Evolutionary conservation across 331 rosid genomes (phyloP), one percentile per base, ranked within the genome.

Genomic region (Malus hybrid): DNA sequence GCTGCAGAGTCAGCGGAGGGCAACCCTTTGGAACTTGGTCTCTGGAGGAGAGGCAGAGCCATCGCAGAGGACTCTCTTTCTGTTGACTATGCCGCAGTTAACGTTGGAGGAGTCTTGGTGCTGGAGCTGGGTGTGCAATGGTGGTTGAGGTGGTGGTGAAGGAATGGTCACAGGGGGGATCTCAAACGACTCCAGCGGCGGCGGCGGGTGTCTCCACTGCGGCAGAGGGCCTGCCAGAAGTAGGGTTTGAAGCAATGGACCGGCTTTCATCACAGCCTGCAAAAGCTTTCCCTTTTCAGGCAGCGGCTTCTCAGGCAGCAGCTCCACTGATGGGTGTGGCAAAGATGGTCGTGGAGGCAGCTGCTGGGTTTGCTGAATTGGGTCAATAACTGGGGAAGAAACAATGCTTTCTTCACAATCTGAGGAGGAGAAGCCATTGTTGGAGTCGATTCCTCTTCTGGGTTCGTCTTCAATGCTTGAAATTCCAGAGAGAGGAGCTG

Each of bases 161-260:
- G 99, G 93, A 66, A 92, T 90, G 61, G 96, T 81, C 60, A 94
- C 93, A 5, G 93, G 99, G 0, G 99, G 99, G 58, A 95, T 92
- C 65, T 95, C 87, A 63, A 86, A 92, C 62, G 99, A 89, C 57
- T 90, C 91, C 5, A 95, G 92, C 3, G 97, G 97, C 0, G 99
- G 99, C 1, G 99, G 99, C 42, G 99, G 99, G 84, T 95, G 99
- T 73, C 93, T 92, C 99, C 99, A 95, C 78, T 95, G 97, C 67
- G 99, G 99, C 58, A 95, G 96, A 53, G 99, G 99, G 73, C 99
- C 99, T 5, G 99, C 99, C 57, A 95, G 73, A 20, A 95, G 91
- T n/a, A 95, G 91, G 13, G 93, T 95, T 78, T 92, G 93, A 50
- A 95, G 97, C 19, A 95, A 86, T 71, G 99, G 99, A 0, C 99